A percentile compares a stretch with the other conserved stretches of the same genome.
Evolutionary conservation across 805 yeast species (phyloP).

Genomic region (Barnettozyma sucrosica): DNA sequence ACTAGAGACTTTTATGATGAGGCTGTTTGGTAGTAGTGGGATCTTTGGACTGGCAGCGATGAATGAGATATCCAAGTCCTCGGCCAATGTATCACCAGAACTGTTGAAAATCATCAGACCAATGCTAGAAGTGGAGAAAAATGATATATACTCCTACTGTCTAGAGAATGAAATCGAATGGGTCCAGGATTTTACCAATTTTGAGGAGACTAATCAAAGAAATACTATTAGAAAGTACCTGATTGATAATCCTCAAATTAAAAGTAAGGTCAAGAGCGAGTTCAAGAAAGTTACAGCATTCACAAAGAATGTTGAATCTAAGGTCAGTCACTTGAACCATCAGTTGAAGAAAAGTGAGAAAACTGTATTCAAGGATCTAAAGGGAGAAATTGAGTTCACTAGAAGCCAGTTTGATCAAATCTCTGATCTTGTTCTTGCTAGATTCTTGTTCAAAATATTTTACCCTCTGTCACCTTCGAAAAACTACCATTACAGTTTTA

Average conservation of each 20-base stretch:
- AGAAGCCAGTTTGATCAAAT: constrained; percentile 10
- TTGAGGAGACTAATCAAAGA: constrained; percentile 45
- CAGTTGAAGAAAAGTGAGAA: constrained; percentile 5
- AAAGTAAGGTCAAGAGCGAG: constrained; percentile 9
- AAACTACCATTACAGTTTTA: constrained; percentile 22
- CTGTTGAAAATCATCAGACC: constrained; percentile 43
- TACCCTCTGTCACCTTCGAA: constrained; percentile 27
- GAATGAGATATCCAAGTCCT: constrained; percentile 22
- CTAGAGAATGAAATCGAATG: constrained; percentile 36
- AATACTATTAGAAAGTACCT: constrained; percentile 44
- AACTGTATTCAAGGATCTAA: not conserved
- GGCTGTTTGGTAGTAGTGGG: constrained; percentile 42
- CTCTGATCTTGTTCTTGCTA: constrained; percentile 20
- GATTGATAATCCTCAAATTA: constrained; percentile 12
- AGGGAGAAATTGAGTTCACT: constrained; percentile 15
- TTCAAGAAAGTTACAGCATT: constrained; percentile 20
- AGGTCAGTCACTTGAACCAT: constrained; percentile 9
- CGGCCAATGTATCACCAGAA: constrained; percentile 10
- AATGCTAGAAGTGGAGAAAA: constrained; percentile 40
- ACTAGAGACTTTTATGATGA: constrained; percentile 57
- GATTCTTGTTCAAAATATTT: constrained; percentile 23
- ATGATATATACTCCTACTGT: constrained; percentile 43
- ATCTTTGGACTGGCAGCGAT: constrained; percentile 60
- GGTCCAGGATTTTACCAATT: constrained; percentile 70
- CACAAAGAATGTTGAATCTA: constrained; percentile 16